A percentile compares a stretch with the other conserved stretches of the same genome.
phyloP scores from a whole-genome alignment of 2,329 filamentous ascomycete genomes.

The Xylariaceae sp. region DNA sequence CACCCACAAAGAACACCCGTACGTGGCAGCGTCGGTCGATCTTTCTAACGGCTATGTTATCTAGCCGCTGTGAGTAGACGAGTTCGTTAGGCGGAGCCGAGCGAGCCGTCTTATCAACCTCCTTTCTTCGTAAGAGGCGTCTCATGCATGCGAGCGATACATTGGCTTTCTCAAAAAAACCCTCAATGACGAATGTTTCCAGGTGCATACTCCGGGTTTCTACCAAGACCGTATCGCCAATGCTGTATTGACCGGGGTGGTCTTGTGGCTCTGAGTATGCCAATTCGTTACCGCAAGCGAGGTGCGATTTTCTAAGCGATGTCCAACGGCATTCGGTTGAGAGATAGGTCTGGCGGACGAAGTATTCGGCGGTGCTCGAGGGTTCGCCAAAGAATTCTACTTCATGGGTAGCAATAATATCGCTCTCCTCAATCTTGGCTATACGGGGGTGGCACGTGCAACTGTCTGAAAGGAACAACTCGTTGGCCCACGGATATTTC shows the following conservation, averaged over 20 bases:
- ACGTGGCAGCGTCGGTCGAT: constrained; percentile 57
- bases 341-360: constrained; percentile 66
- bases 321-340: constrained; percentile 56
- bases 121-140: constrained; percentile 44
- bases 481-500: constrained; percentile 64
- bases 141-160: constrained; percentile 41
- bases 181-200: constrained; percentile 57
- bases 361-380: constrained; percentile 46
- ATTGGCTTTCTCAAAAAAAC: constrained; percentile 25
- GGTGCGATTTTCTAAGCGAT: constrained; percentile 49
- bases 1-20: constrained; percentile 43
- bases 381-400: constrained; percentile 54
- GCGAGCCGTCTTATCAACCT: constrained; percentile 32
- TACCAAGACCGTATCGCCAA: constrained; percentile 57
- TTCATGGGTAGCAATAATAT: constrained; percentile 52
- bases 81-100: constrained; percentile 47
- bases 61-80: constrained; percentile 29
- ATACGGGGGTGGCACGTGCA: constrained; percentile 55
- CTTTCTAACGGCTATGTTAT: constrained; percentile 31
- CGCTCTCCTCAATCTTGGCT: constrained; percentile 43
- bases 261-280: constrained; percentile 7
- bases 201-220: constrained; percentile 34
- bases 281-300: constrained; percentile 43
- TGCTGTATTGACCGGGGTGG: constrained; percentile 30
- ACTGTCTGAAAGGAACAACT: constrained; percentile 71